These are phyloP conservation scores for Elasticomyces elasticus DNA, from an alignment of 495 filamentous ascomycete genomes.

Conservation along the genomic window DNA sequence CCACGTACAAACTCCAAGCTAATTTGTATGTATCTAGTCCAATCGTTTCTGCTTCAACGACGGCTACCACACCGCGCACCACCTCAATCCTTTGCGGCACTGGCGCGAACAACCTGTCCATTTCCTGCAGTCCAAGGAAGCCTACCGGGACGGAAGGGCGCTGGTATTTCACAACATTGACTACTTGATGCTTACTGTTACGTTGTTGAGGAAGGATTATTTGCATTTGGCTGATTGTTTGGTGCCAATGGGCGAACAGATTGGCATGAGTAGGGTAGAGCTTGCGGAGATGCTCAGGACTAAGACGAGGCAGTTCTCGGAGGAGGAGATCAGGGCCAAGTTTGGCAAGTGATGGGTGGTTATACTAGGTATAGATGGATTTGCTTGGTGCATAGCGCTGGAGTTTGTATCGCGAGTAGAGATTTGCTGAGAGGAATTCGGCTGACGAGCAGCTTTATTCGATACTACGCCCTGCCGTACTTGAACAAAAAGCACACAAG, in stretches of 20 bases:
- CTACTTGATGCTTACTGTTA: slow-evolving; percentile 57
- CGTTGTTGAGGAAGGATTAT: slow-evolving; percentile 53
- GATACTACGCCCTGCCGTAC: no score
- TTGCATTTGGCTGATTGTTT: slow-evolving; percentile 50
- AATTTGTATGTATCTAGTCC: slow-evolving; percentile 34
- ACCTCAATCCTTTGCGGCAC: slow-evolving; percentile 61
- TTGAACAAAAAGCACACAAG: no score
- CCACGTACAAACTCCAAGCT: background rate
- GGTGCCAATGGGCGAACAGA: slow-evolving; percentile 60
- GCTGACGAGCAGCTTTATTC: no score
- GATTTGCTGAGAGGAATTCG: no score
- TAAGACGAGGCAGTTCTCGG: slow-evolving; percentile 51
- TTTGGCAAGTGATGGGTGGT: slow-evolving; percentile 1
- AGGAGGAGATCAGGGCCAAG: slow-evolving; percentile 43
- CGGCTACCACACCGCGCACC: slow-evolving; percentile 69
- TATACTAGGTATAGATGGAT: no score
- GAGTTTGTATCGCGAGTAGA: no score
- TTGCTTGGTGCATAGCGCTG: no score
- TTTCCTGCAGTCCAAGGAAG: slow-evolving; percentile 52
- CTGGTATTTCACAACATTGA: slow-evolving; percentile 65
- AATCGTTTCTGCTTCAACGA: slow-evolving; percentile 71
- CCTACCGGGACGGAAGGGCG: slow-evolving; percentile 49
- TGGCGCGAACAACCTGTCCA: slow-evolving; percentile 63
- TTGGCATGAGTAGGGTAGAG: slow-evolving; percentile 49
- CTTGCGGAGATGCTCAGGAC: slow-evolving; percentile 50